A percentile compares a stretch with the other conserved stretches of the same genome.
These are phyloP conservation scores for Tardiomyces depauwii DNA, from an alignment of 1,139 yeast genomes.

Conservation along the genomic window DNA sequence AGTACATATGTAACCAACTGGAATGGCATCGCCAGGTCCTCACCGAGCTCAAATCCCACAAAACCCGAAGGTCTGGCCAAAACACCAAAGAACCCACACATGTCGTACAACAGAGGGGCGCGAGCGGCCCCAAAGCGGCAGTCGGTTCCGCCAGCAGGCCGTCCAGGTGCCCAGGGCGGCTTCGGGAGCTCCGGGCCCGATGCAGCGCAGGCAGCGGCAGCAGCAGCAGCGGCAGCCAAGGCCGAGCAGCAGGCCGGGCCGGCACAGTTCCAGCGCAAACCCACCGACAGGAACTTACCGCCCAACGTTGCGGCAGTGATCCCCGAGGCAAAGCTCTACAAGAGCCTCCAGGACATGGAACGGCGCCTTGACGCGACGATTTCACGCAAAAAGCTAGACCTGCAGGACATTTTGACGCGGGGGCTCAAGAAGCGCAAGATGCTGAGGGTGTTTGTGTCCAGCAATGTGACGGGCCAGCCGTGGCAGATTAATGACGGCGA, in stretches of 20 bases:
- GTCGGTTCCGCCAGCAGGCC: background rate
- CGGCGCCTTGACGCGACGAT: constrained; percentile 67
- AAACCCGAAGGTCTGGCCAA: too few species aligned
- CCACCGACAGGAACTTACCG: constrained; percentile 65
- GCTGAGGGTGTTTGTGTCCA: constrained; percentile 75
- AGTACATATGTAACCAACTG: too few species aligned
- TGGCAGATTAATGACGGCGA: constrained; percentile 57
- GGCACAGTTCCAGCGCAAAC: constrained; percentile 32
- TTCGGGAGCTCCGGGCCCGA: background rate
- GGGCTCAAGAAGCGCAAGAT: constrained; percentile 35
- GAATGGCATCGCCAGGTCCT: too few species aligned
- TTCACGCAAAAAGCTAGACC: constrained; percentile 72
- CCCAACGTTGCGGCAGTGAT: constrained; percentile 46
- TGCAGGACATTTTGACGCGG: constrained; percentile 53
- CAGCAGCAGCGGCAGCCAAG: too few species aligned
- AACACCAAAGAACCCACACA: background rate
- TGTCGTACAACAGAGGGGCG: background rate
- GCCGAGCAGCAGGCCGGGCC: constrained; percentile 7
- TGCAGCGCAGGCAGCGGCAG: background rate
- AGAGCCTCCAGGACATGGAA: constrained; percentile 67
- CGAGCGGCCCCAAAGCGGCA: background rate
- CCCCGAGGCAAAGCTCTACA: constrained; percentile 66
- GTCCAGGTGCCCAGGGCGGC: background rate
- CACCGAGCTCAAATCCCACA: too few species aligned
- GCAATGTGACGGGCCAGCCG: constrained; percentile 75